Percentiles rank a stretch among this genome's conserved stretches.
phyloP scores from a whole-genome alignment of 768 basidiomycete species.

The Lactarius pseudohatsudake region DNA sequence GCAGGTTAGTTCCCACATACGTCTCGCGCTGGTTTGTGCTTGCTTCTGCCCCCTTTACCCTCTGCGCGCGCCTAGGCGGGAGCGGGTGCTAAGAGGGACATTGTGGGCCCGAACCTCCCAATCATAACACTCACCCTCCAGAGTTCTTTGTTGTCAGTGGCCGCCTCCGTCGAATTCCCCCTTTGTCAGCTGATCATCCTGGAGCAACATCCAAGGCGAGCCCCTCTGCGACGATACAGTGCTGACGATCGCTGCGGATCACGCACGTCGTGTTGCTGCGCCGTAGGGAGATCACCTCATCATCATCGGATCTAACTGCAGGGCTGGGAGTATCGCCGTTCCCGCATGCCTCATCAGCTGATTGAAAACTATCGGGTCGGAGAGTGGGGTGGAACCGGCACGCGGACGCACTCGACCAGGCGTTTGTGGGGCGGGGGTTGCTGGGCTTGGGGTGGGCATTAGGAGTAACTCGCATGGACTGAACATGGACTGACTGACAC shows the following conservation, averaged over 20 bases:
- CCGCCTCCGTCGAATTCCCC: neutral
- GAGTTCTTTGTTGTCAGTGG: too few relatives aligned
- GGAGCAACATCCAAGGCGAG: neutral
- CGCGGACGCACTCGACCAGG: neutral
- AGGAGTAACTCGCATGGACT: neutral
- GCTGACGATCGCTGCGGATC: neutral
- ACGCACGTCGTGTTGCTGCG: neutral
- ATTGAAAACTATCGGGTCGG: neutral
- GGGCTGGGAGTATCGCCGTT: neutral
- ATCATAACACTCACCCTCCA: too few relatives aligned
- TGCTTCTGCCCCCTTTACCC: too few relatives aligned
- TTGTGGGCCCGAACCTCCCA: too few relatives aligned
- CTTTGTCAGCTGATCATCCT: neutral
- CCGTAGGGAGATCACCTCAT: neutral
- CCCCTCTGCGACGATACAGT: neutral
- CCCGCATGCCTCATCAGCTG: neutral
- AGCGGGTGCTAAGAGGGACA: too few relatives aligned
- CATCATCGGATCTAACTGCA: neutral
- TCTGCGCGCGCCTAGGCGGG: too few relatives aligned
- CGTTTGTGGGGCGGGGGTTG: neutral
- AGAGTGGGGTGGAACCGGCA: neutral
- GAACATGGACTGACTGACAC: too few relatives aligned
- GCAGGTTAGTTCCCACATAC: too few relatives aligned
- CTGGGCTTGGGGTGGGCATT: neutral
- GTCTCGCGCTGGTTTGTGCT: too few relatives aligned